These are phyloP conservation scores for Cystobasidium pallidum DNA, from an alignment of 1,284 basidiomycete species.

Conservation along the genomic window DNA sequence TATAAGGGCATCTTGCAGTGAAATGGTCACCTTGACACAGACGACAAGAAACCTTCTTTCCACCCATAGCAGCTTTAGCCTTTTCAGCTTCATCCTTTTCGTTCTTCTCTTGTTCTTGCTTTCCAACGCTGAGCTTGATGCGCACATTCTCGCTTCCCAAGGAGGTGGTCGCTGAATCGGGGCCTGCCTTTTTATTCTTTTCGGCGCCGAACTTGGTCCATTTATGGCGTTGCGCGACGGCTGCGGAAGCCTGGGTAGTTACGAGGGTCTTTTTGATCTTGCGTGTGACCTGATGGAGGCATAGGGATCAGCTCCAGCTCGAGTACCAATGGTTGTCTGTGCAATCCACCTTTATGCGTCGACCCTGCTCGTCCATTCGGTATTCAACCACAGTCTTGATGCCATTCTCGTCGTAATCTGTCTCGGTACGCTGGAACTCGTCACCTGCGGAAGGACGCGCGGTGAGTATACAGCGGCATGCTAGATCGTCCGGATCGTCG, in stretches of 20 bases:
- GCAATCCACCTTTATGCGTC: slow-evolving; percentile 81
- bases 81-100: slow-evolving; percentile 67
- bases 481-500: no score
- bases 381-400: slow-evolving; percentile 84
- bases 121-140: slow-evolving; percentile 82
- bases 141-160: slow-evolving; percentile 82
- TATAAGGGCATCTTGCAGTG: slow-evolving; percentile 98
- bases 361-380: slow-evolving; percentile 84
- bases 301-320: no score
- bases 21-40: slow-evolving; percentile 97
- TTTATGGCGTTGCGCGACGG: slow-evolving; percentile 87
- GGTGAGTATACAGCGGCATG: neutral
- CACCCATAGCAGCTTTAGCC: slow-evolving; percentile 67
- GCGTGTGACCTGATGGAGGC: slow-evolving; percentile 69
- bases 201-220: slow-evolving; percentile 90
- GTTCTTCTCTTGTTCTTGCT: slow-evolving; percentile 61
- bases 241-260: slow-evolving; percentile 89
- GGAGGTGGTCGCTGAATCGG: slow-evolving; percentile 91
- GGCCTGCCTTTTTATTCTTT: slow-evolving; percentile 82
- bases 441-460: slow-evolving; percentile 15
- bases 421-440: slow-evolving; percentile 59
- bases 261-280: slow-evolving; percentile 84
- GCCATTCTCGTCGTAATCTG: slow-evolving; percentile 83
- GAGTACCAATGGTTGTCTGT: no score
- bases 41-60: slow-evolving; percentile 87